Conservation (phyloP, 2,329 filamentous ascomycete genomes). For the Cladophialophora psammophila region DNA sequence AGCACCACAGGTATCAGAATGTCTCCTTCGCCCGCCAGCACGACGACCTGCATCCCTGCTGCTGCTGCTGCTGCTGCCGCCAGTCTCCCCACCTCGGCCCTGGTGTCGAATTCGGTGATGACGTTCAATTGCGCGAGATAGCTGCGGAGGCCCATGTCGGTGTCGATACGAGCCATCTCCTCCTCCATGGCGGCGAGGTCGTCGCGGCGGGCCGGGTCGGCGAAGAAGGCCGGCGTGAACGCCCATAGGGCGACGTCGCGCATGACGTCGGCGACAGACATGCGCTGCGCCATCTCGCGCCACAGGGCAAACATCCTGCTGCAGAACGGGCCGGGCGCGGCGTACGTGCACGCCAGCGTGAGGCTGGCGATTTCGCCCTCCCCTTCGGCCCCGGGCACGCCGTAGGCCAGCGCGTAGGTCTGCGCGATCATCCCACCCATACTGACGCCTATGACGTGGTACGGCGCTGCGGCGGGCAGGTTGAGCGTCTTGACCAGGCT, state of each 20-base stretch:
- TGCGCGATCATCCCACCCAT: slow-evolving; percentile 36
- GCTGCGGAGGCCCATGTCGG: slow-evolving; percentile 20
- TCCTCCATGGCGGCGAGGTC: slow-evolving; percentile 15
- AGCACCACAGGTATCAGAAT: slow-evolving; percentile 26
- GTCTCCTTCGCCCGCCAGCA: slow-evolving; percentile 26
- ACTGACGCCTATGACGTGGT: slow-evolving; percentile 27
- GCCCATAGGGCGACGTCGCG: slow-evolving; percentile 28
- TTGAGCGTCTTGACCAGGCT: slow-evolving; percentile 11
- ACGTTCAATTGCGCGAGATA: slow-evolving; percentile 33
- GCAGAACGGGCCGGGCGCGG: slow-evolving; percentile 28
- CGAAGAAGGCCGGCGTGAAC: slow-evolving; percentile 27
- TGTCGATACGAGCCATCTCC: slow-evolving; percentile 17
- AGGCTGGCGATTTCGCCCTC: slow-evolving; percentile 22
- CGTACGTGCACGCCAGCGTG: slow-evolving; percentile 29
- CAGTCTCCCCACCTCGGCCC: slow-evolving; percentile 10
- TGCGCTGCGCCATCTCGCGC: slow-evolving; percentile 24
- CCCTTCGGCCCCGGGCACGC: not conserved
- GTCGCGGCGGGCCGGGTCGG: not conserved
- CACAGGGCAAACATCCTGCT: slow-evolving; percentile 29
- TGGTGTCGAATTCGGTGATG: slow-evolving; percentile 26
- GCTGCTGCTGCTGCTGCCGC: not conserved
- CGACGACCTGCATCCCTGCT: slow-evolving; percentile 9
- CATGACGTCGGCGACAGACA: slow-evolving; percentile 27
- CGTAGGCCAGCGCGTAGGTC: slow-evolving; percentile 21
- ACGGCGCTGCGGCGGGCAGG: slow-evolving; percentile 8